A percentile compares a stretch with the other conserved stretches of the same genome.
These are phyloP conservation scores for Alternaria brassicicola DNA, from an alignment of 2,329 filamentous ascomycete genomes.

Conservation along the genomic window DNA sequence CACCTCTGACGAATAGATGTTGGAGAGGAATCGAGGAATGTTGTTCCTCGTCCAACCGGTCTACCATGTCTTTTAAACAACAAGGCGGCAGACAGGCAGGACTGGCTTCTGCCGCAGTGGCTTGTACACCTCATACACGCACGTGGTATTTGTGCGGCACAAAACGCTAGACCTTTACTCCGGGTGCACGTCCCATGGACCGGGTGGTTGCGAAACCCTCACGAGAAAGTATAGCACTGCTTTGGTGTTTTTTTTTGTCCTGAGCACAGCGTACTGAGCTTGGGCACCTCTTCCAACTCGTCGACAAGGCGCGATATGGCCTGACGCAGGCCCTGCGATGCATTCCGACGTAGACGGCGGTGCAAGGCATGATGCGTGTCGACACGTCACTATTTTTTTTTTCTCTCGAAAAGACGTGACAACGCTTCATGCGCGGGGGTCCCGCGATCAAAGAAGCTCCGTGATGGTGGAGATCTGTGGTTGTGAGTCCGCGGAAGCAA, in stretches of 20 bases:
- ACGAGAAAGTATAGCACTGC: background rate
- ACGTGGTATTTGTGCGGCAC: background rate
- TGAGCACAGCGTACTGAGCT: background rate
- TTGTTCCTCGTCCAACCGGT: too few species aligned
- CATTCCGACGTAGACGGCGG: background rate
- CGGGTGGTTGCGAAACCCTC: background rate
- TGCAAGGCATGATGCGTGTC: background rate
- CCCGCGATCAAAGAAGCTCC: background rate
- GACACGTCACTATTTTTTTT: background rate
- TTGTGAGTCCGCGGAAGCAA: background rate
- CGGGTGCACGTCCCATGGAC: background rate
- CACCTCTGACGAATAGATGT: too few species aligned
- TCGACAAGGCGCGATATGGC: background rate
- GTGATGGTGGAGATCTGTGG: background rate
- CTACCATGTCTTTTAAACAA: too few species aligned
- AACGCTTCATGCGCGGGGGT: background rate
- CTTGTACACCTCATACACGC: background rate
- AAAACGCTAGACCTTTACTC: background rate
- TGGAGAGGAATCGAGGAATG: too few species aligned
- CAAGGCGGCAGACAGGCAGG: fast-evolving
- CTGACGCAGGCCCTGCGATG: background rate
- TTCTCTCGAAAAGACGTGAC: background rate
- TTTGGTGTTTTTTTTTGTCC: background rate
- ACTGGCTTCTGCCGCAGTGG: background rate
- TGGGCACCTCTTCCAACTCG: background rate